These are phyloP conservation scores for Lentinula sp. DNA, from an alignment of 768 basidiomycete species.

Conservation along the genomic window DNA sequence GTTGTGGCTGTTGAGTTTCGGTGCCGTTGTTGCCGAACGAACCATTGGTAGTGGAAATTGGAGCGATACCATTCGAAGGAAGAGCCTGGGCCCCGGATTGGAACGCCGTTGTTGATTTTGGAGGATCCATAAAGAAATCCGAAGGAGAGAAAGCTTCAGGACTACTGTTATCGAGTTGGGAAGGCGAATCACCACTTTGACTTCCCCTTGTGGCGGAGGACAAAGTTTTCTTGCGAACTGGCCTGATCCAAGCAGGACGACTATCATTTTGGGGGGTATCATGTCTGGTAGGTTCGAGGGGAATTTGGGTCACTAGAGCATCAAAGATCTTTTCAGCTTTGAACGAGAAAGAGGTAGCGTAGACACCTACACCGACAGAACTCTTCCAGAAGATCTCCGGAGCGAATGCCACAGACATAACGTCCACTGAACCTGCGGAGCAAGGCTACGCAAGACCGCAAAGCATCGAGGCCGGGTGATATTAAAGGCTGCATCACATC, in stretches of 20 bases:
- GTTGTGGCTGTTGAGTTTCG: neutral
- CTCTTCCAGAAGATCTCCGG: conserved; percentile 91
- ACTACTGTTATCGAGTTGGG: conserved; percentile 45
- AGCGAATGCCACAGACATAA: conserved; percentile 87
- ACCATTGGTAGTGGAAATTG: neutral
- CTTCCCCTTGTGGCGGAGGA: conserved; percentile 33
- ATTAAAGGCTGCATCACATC: conserved; percentile 71
- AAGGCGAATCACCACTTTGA: conserved; percentile 36
- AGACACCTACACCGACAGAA: conserved; percentile 71
- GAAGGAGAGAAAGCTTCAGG: conserved; percentile 59
- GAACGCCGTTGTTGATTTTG: conserved; percentile 5
- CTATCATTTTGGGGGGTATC: conserved; percentile 42
- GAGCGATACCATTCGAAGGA: neutral
- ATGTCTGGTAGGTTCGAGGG: conserved; percentile 63
- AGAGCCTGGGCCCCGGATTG: neutral
- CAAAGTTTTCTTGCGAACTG: conserved; percentile 72
- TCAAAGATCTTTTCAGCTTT: neutral
- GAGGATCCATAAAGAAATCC: conserved; percentile 56
- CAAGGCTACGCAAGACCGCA: conserved; percentile 85
- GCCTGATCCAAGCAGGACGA: conserved; percentile 85
- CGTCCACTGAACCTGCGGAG: conserved; percentile 84
- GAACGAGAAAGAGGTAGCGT: conserved; percentile 1
- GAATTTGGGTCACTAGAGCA: conserved; percentile 70
- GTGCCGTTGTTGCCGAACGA: neutral
- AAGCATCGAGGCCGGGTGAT: conserved; percentile 75